phyloP scores from a whole-genome alignment of 2,329 filamentous ascomycete genomes.

The Clarireedia sp. region DNA sequence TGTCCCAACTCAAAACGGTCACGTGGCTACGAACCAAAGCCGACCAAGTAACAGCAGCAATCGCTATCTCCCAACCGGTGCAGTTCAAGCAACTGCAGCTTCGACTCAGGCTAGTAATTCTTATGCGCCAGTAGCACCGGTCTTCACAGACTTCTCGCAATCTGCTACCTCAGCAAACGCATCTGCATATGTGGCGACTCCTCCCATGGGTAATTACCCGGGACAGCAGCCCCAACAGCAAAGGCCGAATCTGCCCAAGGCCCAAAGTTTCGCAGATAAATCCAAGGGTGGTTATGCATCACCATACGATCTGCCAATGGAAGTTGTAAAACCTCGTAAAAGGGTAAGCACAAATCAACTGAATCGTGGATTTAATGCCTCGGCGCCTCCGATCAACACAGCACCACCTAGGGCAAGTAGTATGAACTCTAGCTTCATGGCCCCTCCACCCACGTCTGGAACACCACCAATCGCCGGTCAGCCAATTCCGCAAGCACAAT shows the following conservation, averaged over 20 bases:
- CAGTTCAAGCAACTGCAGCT: not conserved
- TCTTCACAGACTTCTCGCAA: slow-evolving; percentile 27
- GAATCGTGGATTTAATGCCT: slow-evolving; percentile 20
- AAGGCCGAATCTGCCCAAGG: slow-evolving; percentile 44
- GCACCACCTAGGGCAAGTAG: slow-evolving; percentile 27
- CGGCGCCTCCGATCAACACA: slow-evolving; percentile 9
- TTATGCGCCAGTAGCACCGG: slow-evolving; percentile 25
- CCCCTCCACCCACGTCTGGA: slow-evolving; percentile 16
- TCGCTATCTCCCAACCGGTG: slow-evolving; percentile 25
- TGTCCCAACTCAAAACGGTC: slow-evolving; percentile 28
- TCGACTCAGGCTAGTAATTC: slow-evolving; percentile 14
- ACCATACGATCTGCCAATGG: slow-evolving; percentile 90
- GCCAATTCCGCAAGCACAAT: slow-evolving; percentile 10
- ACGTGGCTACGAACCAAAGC: slow-evolving; percentile 16
- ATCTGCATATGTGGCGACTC: slow-evolving; percentile 19
- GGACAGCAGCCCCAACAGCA: slow-evolving; percentile 25
- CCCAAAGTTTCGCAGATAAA: slow-evolving; percentile 84
- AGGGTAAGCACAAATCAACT: slow-evolving; percentile 46
- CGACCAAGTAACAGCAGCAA: slow-evolving; percentile 19
- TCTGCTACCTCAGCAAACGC: slow-evolving; percentile 9
- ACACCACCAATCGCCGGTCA: slow-evolving; percentile 19
- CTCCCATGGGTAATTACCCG: slow-evolving; percentile 16
- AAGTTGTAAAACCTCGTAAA: slow-evolving; percentile 67
- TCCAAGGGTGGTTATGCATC: slow-evolving; percentile 87
- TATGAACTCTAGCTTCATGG: slow-evolving; percentile 17